phyloP scores from a whole-genome alignment of 2,329 filamentous ascomycete genomes.

The Cucurbitaria berberidis region DNA sequence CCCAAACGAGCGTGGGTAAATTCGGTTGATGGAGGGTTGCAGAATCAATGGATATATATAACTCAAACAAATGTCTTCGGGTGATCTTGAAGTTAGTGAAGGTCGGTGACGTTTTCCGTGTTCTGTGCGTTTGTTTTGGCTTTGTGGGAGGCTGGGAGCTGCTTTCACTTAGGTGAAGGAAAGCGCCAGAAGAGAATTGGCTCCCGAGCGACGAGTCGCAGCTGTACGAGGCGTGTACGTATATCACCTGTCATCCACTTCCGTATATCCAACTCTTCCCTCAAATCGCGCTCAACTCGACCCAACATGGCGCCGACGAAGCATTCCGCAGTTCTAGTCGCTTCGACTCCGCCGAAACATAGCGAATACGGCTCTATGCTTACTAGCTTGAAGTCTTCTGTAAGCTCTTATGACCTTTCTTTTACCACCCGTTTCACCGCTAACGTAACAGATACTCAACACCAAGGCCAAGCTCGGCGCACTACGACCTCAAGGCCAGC shows the following conservation, averaged over 20 bases:
- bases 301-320: constrained; percentile 3
- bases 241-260: neutral
- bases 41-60: neutral
- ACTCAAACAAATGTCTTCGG: neutral
- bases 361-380: neutral
- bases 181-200: neutral
- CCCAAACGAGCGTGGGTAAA: neutral
- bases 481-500: neutral
- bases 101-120: neutral
- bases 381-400: constrained; percentile 5
- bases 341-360: neutral
- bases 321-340: neutral
- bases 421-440: neutral
- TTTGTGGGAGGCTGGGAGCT: constrained; percentile 1
- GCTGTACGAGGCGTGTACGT: neutral
- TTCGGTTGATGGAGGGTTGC: neutral
- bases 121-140: constrained; percentile 5
- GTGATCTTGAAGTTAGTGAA: neutral
- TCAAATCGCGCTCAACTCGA: no score
- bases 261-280: neutral
- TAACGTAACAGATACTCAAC: constrained; percentile 7
- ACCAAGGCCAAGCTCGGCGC: constrained; percentile 11
- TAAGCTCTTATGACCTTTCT: neutral
- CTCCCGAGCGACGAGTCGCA: neutral
- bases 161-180: constrained; percentile 5